phyloP scores from a whole-genome alignment of 2,329 filamentous ascomycete species.

The Parastagonospora avenae region DNA sequence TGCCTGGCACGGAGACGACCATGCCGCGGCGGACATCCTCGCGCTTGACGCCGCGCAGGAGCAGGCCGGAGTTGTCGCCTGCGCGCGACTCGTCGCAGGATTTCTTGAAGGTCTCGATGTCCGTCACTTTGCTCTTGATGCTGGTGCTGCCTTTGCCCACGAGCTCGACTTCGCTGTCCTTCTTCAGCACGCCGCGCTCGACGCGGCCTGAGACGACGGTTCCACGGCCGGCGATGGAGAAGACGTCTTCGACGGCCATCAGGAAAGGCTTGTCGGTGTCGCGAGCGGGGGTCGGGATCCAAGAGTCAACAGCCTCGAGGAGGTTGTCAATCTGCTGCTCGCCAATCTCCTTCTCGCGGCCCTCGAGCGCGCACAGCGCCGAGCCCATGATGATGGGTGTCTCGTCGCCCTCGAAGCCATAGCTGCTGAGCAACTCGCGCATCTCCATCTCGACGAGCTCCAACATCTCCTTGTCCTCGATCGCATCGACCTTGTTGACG shows the following conservation, averaged over 20 bases:
- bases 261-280: conserved; percentile 98
- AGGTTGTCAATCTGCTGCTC: conserved; percentile 88
- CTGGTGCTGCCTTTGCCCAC: conserved; percentile 80
- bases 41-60: conserved; percentile 93
- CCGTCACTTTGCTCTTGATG: conserved; percentile 99
- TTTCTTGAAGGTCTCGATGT: conserved; percentile 99
- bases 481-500: conserved; percentile 98
- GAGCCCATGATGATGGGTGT: conserved; percentile 98
- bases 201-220: conserved; percentile 97
- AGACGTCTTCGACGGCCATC: conserved; percentile 85
- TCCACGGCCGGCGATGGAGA: conserved; percentile 75
- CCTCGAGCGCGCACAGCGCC: conserved; percentile 90
- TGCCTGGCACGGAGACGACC: conserved; percentile 85
- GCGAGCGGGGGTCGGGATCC: conserved; percentile 95
- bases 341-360: conserved; percentile 85
- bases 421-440: conserved; percentile 90
- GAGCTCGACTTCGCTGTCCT: conserved; percentile 91
- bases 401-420: conserved; percentile 97
- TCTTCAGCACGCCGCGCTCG: conserved; percentile 92
- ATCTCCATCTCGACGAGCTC: conserved; percentile 99
- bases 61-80: conserved; percentile 96
- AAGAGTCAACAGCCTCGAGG: conserved; percentile 84
- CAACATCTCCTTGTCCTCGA: conserved; percentile 99
- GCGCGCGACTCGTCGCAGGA: conserved; percentile 95
- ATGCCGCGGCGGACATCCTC: conserved; percentile 95